phyloP scores from a whole-genome alignment of 2,329 filamentous ascomycete genomes.

The Raffaelea albimanens region DNA sequence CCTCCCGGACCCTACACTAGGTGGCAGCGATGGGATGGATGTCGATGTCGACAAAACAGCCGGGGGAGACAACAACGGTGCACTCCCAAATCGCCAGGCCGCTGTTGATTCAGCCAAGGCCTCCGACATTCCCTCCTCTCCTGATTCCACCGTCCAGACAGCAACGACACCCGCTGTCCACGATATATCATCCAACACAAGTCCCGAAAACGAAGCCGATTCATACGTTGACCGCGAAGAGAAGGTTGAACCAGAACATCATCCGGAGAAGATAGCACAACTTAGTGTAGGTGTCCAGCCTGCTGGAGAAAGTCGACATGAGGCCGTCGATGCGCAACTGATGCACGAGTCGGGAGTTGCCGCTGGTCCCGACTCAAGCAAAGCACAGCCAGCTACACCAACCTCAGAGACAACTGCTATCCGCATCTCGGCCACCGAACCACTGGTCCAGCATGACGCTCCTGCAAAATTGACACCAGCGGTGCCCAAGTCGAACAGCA shows the following conservation, averaged over 20 bases:
- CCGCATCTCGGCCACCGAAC: no score
- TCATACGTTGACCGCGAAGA: constrained; percentile 42
- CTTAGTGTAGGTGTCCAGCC: no score
- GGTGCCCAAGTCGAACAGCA: no score
- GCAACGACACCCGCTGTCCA: constrained; percentile 62
- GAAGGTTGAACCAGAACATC: constrained; percentile 23
- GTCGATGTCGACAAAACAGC: no score
- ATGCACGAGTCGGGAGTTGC: constrained; percentile 31
- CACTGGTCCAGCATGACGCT: no score
- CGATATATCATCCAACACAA: constrained; percentile 63
- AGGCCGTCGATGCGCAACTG: constrained; percentile 32
- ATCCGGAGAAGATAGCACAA: constrained; percentile 5
- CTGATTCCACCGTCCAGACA: constrained; percentile 62
- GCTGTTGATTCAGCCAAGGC: constrained; percentile 4
- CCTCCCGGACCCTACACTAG: no score
- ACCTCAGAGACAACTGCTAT: no score
- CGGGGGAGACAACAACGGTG: background rate
- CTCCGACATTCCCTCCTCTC: constrained; percentile 41
- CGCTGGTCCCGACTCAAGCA: constrained; percentile 3
- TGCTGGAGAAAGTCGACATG: background rate
- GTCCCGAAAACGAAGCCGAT: constrained; percentile 58
- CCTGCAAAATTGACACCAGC: no score
- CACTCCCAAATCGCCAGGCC: background rate
- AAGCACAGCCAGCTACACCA: no score
- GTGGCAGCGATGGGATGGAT: no score